These are phyloP conservation scores for Psidium friedrichsthalianum DNA, from an alignment of 345 rosid species.

Conservation along the genomic window DNA sequence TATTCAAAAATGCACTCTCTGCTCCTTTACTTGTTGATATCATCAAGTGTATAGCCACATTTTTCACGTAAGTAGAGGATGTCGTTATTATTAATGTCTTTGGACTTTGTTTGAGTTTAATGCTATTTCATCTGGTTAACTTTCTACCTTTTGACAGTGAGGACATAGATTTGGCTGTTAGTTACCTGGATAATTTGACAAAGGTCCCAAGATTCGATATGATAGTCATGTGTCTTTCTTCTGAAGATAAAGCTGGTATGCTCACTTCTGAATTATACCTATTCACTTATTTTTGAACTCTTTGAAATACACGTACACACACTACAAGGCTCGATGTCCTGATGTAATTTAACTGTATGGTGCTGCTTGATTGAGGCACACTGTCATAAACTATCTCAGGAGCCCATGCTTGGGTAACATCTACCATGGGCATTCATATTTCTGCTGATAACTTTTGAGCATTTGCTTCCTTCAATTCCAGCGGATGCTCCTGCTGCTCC, in stretches of 20 bases:
- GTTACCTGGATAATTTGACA: conserved; percentile 56
- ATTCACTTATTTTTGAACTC: not conserved
- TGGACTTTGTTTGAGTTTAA: not conserved
- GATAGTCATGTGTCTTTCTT: conserved; percentile 68
- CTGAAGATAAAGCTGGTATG: conserved; percentile 70
- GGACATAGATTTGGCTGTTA: conserved; percentile 60
- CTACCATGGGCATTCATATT: not conserved
- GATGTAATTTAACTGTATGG: not conserved
- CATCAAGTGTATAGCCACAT: conserved; percentile 52
- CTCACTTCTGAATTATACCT: not conserved
- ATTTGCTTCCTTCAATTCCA: not conserved
- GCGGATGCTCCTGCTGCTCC: not conserved
- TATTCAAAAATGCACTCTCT: conserved; percentile 68
- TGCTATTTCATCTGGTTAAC: not conserved
- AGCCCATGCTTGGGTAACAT: not conserved
- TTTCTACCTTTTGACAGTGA: conserved; percentile 31
- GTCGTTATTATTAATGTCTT: not conserved
- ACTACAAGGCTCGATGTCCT: not conserved
- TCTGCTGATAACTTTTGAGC: not conserved
- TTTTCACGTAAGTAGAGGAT: conserved; percentile 43
- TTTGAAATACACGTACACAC: not conserved
- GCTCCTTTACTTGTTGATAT: conserved; percentile 65
- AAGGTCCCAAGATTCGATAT: conserved; percentile 86
- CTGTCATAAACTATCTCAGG: not conserved
- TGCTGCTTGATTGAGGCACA: not conserved